Evolutionary conservation across 2,329 filamentous ascomycete species (phyloP), one percentile per base, ranked within the genome.

Genomic region (Cercospora sp.): DNA sequence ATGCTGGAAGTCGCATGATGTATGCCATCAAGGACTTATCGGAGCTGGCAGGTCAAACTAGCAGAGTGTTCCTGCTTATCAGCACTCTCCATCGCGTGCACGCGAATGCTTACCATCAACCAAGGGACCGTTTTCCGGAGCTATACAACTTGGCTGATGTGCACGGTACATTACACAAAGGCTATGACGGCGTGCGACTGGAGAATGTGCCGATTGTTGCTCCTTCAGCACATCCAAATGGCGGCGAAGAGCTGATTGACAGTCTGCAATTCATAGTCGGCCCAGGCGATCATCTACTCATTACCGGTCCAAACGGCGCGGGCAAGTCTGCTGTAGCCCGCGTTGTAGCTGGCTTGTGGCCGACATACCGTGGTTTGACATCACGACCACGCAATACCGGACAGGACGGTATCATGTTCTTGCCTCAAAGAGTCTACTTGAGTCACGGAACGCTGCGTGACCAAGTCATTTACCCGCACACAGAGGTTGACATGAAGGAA

Each of bases 11-110:
- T 28, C 88, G 95, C 58, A 97, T 99, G 93, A 99, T 99, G 95
- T 99, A 99, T 83, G 95, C 92, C 70, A 97, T 99, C 84, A 99
- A 99, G 81, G 96, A 99, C 77, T 87, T 99, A 40, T 94, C 94
- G 1, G 95, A 99, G 79, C 85, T 99, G 37, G 95, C 95, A 5
- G 95, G 95, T 24, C 96, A 98, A 82, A 99, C 95, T 0, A 97
- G 93, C 67, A 89, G 95, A 55, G 94, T 99, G 12, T 99, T 97
- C 82, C 96, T 93, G 10, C 86, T 99, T 49, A 96, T 99, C 76
- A 94, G 93, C 55, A 97, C 95, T 0, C 86, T 99, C 28, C 95
- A 99, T 77, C 89, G 95, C 34, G 94, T 96, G 1, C 94, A 99
- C 76, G 93, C 95, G 61, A 88, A 93, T 76, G 91, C 94, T 1